These are phyloP conservation scores for Suillus occidentalis DNA, from an alignment of 768 basidiomycete species.

Conservation along the genomic window DNA sequence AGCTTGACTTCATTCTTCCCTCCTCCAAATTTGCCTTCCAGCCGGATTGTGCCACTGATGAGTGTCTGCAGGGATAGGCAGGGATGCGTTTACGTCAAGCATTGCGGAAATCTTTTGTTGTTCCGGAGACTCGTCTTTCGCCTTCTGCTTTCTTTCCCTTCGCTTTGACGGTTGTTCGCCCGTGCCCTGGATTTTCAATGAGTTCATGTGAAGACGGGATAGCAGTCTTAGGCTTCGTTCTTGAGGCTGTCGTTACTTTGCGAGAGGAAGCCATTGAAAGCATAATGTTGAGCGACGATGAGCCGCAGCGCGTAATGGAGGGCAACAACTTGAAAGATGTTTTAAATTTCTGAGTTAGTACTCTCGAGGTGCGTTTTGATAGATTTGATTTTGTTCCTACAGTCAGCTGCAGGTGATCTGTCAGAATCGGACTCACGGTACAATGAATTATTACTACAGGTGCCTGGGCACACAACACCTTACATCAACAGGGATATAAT, in stretches of 20 bases:
- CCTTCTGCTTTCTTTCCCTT: not conserved
- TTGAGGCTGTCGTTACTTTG: slow-evolving; percentile 22
- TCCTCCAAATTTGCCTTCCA: slow-evolving; percentile 47
- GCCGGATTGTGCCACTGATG: slow-evolving; percentile 52
- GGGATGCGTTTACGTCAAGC: slow-evolving; percentile 62
- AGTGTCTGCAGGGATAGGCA: slow-evolving; percentile 41
- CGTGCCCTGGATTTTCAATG: not conserved
- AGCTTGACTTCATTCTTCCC: slow-evolving; percentile 25
- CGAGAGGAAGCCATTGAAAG: not conserved
- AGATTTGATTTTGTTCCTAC: no score
- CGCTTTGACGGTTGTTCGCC: not conserved
- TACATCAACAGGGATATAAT: no score
- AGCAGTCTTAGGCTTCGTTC: not conserved
- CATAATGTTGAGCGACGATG: not conserved
- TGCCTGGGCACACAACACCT: no score
- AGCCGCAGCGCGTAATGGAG: not conserved
- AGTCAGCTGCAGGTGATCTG: no score
- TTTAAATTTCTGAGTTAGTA: not conserved
- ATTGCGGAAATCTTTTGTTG: slow-evolving; percentile 49
- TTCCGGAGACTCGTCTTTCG: slow-evolving; percentile 22
- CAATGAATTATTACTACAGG: no score
- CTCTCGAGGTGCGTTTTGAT: no score
- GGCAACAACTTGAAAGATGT: not conserved
- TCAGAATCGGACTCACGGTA: no score
- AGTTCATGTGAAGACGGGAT: not conserved